These are phyloP conservation scores for Ophiocordyceps camponoti-rufipedis DNA, from an alignment of 2,329 filamentous ascomycete species.

Conservation along the genomic window DNA sequence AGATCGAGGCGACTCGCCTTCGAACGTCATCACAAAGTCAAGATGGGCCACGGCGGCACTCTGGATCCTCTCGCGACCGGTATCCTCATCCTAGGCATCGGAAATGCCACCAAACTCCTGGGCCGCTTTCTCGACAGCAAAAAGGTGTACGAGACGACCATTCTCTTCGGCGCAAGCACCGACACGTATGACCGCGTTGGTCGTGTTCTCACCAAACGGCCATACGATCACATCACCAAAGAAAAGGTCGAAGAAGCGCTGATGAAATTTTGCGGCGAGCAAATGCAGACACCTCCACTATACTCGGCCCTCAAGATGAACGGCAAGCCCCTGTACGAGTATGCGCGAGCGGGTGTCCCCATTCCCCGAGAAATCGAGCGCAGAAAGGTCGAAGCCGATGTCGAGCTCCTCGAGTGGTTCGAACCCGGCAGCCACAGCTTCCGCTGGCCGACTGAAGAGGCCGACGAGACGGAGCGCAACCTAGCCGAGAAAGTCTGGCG, in stretches of 20 bases:
- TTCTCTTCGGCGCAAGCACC: slow-evolving; percentile 81
- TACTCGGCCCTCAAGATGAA: slow-evolving; percentile 88
- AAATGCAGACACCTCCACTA: slow-evolving; percentile 78
- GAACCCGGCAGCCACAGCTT: slow-evolving; percentile 67
- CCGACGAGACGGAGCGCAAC: slow-evolving; percentile 53
- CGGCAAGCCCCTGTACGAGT: slow-evolving; percentile 90
- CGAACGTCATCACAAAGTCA: slow-evolving; percentile 51
- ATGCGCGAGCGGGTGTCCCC: slow-evolving; percentile 74
- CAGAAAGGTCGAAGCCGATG: slow-evolving; percentile 59
- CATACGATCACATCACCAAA: slow-evolving; percentile 66
- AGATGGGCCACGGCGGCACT: slow-evolving; percentile 92
- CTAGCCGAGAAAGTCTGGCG: slow-evolving; percentile 57
- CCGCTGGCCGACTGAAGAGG: slow-evolving; percentile 65
- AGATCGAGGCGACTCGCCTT: slow-evolving; percentile 29
- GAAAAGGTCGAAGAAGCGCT: slow-evolving; percentile 63
- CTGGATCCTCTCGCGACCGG: slow-evolving; percentile 88
- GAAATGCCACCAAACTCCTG: slow-evolving; percentile 71
- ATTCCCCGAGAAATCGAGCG: slow-evolving; percentile 73
- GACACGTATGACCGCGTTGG: slow-evolving; percentile 83
- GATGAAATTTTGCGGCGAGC: slow-evolving; percentile 58
- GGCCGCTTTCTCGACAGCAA: slow-evolving; percentile 68
- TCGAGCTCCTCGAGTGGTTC: slow-evolving; percentile 72
- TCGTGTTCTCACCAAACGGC: slow-evolving; percentile 57
- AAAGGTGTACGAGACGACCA: slow-evolving; percentile 79
- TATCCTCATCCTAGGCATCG: slow-evolving; percentile 76